Percentiles rank a stretch among this genome's conserved stretches.
These are phyloP conservation scores for Rhododendron simsii DNA, from an alignment of 148 eudicot species.

Conservation along the genomic window DNA sequence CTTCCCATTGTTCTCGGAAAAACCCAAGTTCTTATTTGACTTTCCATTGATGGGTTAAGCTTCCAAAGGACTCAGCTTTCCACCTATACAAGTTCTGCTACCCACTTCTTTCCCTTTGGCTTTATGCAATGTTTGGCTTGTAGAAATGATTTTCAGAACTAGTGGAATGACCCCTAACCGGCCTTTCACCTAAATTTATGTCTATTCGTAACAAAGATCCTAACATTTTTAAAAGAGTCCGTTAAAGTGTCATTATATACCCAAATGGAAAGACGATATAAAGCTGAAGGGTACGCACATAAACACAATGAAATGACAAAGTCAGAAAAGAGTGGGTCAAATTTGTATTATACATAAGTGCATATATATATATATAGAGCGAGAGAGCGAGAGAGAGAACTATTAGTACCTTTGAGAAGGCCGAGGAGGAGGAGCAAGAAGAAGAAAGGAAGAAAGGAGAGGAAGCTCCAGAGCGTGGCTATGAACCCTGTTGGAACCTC, in stretches of 20 bases:
- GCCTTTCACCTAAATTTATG: not conserved
- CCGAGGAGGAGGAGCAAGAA: slow-evolving; percentile 59
- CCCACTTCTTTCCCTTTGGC: not conserved
- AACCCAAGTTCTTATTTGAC: not conserved
- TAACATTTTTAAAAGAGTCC: no score
- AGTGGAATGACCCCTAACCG: not conserved
- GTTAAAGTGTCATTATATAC: no score
- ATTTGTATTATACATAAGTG: not conserved
- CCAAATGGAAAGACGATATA: no score
- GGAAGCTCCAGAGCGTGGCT: slow-evolving; percentile 65
- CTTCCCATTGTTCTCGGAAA: not conserved
- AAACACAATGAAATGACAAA: no score
- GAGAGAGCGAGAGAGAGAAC: no score
- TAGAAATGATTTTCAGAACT: not conserved
- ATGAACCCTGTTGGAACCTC: slow-evolving; percentile 70
- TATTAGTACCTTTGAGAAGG: slow-evolving; percentile 45
- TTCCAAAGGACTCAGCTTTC: not conserved
- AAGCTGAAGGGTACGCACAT: no score
- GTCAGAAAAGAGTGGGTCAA: not conserved
- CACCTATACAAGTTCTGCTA: not conserved
- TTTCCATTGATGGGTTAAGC: not conserved
- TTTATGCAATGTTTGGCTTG: not conserved
- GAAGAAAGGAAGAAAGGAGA: slow-evolving; percentile 72
- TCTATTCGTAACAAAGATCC: no score
- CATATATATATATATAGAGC: no score